Conservation (phyloP, 768 basidiomycete genomes). For the Xerocomellus intermedius region DNA sequence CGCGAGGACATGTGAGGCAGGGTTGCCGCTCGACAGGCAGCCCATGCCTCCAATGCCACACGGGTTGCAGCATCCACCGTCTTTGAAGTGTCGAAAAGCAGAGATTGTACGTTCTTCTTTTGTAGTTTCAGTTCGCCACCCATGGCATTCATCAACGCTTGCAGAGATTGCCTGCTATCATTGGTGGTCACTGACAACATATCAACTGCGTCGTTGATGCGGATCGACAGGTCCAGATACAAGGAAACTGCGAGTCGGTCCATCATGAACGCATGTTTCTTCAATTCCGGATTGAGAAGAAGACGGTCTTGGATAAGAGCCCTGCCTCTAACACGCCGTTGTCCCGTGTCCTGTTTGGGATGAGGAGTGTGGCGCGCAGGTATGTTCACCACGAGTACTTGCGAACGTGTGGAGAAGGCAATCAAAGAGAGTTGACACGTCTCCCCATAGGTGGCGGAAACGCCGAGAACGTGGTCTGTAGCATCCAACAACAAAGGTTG, state of each 20-base stretch:
- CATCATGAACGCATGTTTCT: constrained; percentile 46
- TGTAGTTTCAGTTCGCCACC: constrained; percentile 36
- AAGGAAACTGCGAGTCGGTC: constrained; percentile 43
- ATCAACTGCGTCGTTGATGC: constrained; percentile 39
- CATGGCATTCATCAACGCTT: constrained; percentile 36
- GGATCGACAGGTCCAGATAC: constrained; percentile 37
- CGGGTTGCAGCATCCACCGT: constrained; percentile 11
- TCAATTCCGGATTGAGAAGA: constrained; percentile 26
- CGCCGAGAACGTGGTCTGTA: constrained; percentile 32
- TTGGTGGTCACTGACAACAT: constrained; percentile 34
- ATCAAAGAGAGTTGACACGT: constrained; percentile 36
- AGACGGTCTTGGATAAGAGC: constrained; percentile 32
- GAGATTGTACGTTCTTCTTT: constrained; percentile 21
- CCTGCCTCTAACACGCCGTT: constrained; percentile 9
- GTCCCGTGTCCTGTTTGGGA: not conserved
- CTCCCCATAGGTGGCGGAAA: constrained; percentile 43
- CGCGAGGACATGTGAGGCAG: constrained; percentile 18
- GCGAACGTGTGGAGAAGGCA: constrained; percentile 39
- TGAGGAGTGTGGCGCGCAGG: constrained; percentile 12
- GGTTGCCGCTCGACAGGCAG: constrained; percentile 37
- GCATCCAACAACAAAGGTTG: constrained; percentile 36
- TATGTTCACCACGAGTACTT: constrained; percentile 37
- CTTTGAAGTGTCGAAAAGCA: constrained; percentile 29
- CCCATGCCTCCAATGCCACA: constrained; percentile 47
- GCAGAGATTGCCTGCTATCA: constrained; percentile 31